phyloP scores from a whole-genome alignment of 1,139 yeast species.

The Saccharomyces pastorianus region DNA sequence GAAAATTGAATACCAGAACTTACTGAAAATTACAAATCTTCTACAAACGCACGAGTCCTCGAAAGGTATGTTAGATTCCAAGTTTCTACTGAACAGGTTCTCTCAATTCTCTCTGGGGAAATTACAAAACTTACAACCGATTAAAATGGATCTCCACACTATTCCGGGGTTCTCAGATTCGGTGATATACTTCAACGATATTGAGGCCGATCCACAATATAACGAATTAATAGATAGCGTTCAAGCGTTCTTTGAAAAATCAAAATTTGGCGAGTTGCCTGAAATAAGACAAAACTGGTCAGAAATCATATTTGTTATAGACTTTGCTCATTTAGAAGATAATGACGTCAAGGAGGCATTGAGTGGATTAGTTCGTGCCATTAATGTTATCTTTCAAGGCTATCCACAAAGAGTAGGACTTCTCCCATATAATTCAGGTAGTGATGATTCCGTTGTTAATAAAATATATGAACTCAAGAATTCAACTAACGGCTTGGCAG shows the following conservation, averaged over 20 bases:
- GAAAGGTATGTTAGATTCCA: conserved; percentile 4
- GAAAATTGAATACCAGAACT: conserved; percentile 12
- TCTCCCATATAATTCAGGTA: conserved; percentile 43
- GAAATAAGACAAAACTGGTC: conserved; percentile 66
- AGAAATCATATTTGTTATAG: conserved; percentile 64
- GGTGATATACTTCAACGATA: conserved; percentile 68
- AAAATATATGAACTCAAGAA: conserved; percentile 35
- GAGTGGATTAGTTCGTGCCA: conserved; percentile 41
- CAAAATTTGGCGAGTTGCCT: conserved; percentile 56
- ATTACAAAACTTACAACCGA: conserved; percentile 26
- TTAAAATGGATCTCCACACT: conserved; percentile 28
- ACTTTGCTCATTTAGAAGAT: conserved; percentile 47
- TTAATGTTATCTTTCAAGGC: conserved; percentile 43
- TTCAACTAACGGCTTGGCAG: conserved; percentile 8
- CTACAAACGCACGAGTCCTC: conserved; percentile 4
- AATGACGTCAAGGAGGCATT: conserved; percentile 40
- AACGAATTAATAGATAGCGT: conserved; percentile 39
- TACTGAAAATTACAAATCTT: conserved; percentile 6
- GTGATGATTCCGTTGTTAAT: conserved; percentile 24
- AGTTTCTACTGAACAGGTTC: conserved; percentile 14
- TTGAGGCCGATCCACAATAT: conserved; percentile 58
- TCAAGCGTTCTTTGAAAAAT: conserved; percentile 35
- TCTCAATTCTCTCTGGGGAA: conserved; percentile 18
- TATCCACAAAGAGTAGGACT: conserved; percentile 79
- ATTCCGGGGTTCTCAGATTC: conserved; percentile 29